A percentile compares a stretch with the other conserved stretches of the same genome.
These are phyloP conservation scores for Beauveria rudraprayagi DNA, from an alignment of 2,329 filamentous ascomycete species.

Conservation along the genomic window DNA sequence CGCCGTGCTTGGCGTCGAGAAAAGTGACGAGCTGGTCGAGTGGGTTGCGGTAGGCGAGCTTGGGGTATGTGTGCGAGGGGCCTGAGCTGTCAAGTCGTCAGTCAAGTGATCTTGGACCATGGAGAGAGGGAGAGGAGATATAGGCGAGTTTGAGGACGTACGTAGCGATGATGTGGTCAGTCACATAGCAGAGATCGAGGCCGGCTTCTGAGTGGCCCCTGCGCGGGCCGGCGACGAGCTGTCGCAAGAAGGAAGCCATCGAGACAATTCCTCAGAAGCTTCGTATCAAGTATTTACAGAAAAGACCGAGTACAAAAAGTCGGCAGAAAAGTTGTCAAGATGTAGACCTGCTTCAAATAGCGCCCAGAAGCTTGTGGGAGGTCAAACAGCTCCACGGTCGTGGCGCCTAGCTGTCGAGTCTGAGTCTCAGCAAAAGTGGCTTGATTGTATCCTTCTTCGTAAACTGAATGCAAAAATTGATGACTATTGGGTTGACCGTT, in stretches of 20 bases:
- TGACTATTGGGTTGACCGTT: no score
- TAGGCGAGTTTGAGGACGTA: conserved; percentile 25
- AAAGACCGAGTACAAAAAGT: neutral
- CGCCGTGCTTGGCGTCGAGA: conserved; percentile 74
- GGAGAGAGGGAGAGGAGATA: neutral
- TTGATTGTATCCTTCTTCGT: no score
- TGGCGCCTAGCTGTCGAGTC: no score
- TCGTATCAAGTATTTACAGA: neutral
- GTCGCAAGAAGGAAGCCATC: conserved; percentile 73
- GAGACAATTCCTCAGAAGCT: neutral
- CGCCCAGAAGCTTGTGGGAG: neutral
- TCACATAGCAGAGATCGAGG: conserved; percentile 93
- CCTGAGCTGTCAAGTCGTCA: conserved; percentile 58
- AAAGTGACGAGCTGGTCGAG: conserved; percentile 80
- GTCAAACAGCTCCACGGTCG: neutral
- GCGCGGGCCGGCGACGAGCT: conserved; percentile 84
- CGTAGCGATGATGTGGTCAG: conserved; percentile 64
- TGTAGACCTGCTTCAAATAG: neutral
- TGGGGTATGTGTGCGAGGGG: conserved; percentile 80
- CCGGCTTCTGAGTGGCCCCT: conserved; percentile 77
- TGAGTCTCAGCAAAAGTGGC: no score
- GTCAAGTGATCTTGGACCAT: neutral
- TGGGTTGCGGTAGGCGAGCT: conserved; percentile 89
- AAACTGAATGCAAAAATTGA: no score
- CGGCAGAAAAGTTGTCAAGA: neutral